phyloP scores from a whole-genome alignment of 73 alveolate genomes.

The Effrenium voratum region DNA sequence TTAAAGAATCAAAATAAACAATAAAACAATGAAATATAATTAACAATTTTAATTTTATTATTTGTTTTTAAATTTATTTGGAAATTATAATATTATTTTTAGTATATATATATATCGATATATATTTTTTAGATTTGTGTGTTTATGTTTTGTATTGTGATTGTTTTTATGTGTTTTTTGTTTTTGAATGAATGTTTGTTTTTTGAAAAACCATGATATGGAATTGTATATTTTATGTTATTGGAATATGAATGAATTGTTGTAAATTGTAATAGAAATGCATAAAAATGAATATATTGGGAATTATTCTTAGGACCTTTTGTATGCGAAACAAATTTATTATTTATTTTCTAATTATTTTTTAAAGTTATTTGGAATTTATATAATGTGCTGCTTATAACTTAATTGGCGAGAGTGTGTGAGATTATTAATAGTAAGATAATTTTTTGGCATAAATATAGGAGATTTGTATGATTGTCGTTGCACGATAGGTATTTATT shows the following conservation, averaged over 20 bases:
- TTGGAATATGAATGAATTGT: neutral
- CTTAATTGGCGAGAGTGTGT: no score
- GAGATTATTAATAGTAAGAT: neutral
- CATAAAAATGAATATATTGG: neutral
- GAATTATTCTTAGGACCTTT: neutral
- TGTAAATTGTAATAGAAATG: neutral
- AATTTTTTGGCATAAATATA: neutral
- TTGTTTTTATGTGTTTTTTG: neutral
- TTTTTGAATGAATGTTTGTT: no score
- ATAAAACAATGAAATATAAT: neutral
- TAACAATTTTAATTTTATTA: neutral
- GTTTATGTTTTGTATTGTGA: neutral
- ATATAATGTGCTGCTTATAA: neutral
- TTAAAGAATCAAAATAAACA: neutral
- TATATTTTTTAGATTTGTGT: neutral
- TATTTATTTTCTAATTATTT: neutral
- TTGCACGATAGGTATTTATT: no score
- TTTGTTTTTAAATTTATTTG: neutral
- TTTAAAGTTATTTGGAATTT: neutral
- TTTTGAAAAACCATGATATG: no score
- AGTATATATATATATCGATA: neutral
- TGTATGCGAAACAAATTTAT: neutral
- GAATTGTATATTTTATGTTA: neutral
- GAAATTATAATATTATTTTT: neutral
- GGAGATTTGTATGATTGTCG: no score